Base-by-base conservation (phyloP, 1,284 basidiomycete genomes). In the Boletus albobrunnescens region DNA sequence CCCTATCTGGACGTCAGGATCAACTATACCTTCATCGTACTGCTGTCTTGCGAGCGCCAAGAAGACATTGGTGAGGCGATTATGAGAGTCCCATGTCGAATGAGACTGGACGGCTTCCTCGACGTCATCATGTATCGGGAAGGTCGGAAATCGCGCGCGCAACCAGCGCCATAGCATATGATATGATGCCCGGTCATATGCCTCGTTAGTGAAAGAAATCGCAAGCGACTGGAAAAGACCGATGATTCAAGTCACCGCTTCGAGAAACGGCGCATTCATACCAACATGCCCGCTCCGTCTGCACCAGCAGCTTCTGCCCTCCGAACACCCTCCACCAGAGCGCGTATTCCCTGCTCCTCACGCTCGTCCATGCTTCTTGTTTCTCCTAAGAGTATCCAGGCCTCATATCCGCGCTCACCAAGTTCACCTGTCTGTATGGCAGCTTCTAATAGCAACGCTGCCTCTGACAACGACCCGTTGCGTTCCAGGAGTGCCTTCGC, bases 181-280 rank as follows among this genome's bases (percentile, higher is more conserved):
- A 60, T 97, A 84, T 2, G 95, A 90, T 2, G 87, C 93, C 7
- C 87, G 77, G 60, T 99, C 95, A 61, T 87, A 88, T 0, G 84
- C 84, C 71, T 99, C 96, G 64, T 99, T 99, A 39, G 94, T 97
- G 68, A 93, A 99, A 5, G 92, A 93, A 56, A 98, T 95, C 3
- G 96, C 94, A 16, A 99, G 79, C 5, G 91, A 91, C 92, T 94
- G 51, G 20, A 45, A 51, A 44, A 19, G n/a, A 26, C 32, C 16
- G 24, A 43, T 51, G 36, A 41, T 28, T 33, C 32, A 27, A 32
- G 13, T 45, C 11, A 46, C n/a, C 22, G 28, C 11, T 17, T 50
- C 10, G 19, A 31, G 31, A 28, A 30, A 47, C 26, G 23, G 10
- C 1, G 27, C 10, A 13, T 41, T 72, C 84, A 57, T 65, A 93